Conservation (phyloP, 495 filamentous ascomycete species). For the Annulohypoxylon moriforme region DNA sequence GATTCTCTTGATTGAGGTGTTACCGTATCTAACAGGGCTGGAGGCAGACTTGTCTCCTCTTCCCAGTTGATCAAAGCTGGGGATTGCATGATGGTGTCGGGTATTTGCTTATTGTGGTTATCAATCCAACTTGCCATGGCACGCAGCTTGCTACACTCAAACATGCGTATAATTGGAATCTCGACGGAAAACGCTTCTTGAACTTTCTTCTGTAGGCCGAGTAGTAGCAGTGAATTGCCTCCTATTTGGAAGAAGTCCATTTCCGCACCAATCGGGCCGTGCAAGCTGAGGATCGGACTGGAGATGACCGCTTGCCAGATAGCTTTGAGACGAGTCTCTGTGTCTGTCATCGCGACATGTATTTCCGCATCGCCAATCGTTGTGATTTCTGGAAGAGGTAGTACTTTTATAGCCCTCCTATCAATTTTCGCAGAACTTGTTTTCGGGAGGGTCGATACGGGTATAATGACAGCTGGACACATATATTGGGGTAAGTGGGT, state of each 20-base stretch:
- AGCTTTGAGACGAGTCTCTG: neutral
- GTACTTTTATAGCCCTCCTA: neutral
- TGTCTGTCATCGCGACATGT: neutral
- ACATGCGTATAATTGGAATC: conserved; percentile 21
- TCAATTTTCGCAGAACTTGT: no score
- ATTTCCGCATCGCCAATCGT: neutral
- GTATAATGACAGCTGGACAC: no score
- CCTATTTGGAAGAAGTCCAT: conserved; percentile 52
- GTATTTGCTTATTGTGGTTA: neutral
- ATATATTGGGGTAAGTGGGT: neutral
- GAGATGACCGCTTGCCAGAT: neutral
- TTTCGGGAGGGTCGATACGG: no score
- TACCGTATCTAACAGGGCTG: neutral
- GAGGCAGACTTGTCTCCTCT: conserved; percentile 10
- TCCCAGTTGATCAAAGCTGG: conserved; percentile 11
- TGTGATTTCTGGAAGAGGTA: neutral
- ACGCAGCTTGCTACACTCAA: conserved; percentile 42
- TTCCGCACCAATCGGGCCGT: neutral
- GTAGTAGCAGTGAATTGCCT: conserved; percentile 50
- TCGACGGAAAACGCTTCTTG: neutral
- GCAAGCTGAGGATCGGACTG: neutral
- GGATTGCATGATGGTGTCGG: neutral
- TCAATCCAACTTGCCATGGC: conserved; percentile 29
- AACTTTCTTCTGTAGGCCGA: conserved; percentile 44
- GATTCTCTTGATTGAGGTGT: neutral